phyloP scores from a whole-genome alignment of 2,329 filamentous ascomycete genomes.

The Colletotrichum gloeosporioides region DNA sequence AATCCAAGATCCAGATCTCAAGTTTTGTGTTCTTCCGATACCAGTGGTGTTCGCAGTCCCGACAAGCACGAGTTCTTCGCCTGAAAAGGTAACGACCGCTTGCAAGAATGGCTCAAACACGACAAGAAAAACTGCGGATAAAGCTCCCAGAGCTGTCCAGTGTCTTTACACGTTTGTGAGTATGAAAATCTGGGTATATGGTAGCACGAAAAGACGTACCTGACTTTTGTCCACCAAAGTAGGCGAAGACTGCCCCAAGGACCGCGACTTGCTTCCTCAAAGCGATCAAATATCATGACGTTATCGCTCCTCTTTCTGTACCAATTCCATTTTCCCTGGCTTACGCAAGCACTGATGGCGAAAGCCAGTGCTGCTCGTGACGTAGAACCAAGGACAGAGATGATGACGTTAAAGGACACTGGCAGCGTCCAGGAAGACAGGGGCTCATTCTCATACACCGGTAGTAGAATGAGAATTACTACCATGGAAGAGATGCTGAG shows the following conservation, averaged over 20 bases:
- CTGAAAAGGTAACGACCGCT: background rate
- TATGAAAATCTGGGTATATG: too few species aligned
- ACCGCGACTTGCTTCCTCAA: background rate
- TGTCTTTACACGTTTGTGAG: background rate
- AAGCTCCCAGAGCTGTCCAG: background rate
- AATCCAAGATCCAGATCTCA: background rate
- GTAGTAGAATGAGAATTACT: background rate
- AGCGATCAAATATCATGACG: background rate
- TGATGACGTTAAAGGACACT: background rate
- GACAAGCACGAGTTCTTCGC: background rate
- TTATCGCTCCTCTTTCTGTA: background rate
- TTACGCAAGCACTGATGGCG: background rate
- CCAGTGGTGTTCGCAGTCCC: background rate
- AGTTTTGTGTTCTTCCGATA: background rate
- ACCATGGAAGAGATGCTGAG: background rate
- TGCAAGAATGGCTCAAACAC: background rate
- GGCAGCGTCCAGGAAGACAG: background rate
- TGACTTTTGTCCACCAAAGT: background rate
- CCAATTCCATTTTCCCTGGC: constrained; percentile 2
- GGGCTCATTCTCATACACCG: background rate
- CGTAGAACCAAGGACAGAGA: background rate
- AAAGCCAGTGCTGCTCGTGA: background rate
- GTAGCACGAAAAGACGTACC: background rate
- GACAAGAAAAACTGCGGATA: background rate
- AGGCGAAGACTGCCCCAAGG: background rate